Percentiles rank a stretch among this genome's conserved stretches.
Evolutionary conservation across 148 eudicot genomes (phyloP).

Genomic region (Rhododendron vialii): DNA sequence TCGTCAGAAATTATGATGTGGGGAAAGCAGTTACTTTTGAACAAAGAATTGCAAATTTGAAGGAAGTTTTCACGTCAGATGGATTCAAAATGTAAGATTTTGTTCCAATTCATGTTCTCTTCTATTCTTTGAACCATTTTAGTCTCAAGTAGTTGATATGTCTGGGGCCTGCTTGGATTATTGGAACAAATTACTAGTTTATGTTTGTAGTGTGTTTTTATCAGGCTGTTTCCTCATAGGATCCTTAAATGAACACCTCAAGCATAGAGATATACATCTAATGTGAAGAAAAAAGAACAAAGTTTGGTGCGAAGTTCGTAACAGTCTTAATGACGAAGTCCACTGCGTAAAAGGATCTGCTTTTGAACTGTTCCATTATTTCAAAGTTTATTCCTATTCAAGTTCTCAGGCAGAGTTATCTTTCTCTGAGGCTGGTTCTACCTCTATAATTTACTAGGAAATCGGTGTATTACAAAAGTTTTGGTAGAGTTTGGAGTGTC

Average conservation of each 20-base stretch:
- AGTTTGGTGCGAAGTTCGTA: background rate
- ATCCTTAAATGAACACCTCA: background rate
- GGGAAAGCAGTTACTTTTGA: constrained; percentile 78
- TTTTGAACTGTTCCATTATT: background rate
- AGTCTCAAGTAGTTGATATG: background rate
- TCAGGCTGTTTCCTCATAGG: background rate
- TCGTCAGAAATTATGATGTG: constrained; percentile 67
- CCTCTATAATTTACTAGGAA: background rate
- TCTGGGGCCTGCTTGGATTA: background rate
- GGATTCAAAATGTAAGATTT: constrained; percentile 71
- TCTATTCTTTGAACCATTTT: background rate
- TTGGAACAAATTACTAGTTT: background rate
- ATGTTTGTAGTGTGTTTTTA: background rate
- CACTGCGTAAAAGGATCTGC: background rate
- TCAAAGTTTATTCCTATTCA: background rate
- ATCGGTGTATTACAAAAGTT: background rate
- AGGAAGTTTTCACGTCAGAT: constrained; percentile 83
- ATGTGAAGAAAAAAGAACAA: background rate
- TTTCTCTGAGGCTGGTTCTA: background rate
- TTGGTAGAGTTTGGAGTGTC: background rate
- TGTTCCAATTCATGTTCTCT: constrained; percentile 1
- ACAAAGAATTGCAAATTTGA: constrained; percentile 62
- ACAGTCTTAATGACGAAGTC: background rate
- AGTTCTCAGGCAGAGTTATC: background rate
- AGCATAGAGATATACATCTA: background rate